A percentile compares a stretch with the other conserved stretches of the same genome.
phyloP scores from a whole-genome alignment of 2,329 filamentous ascomycete genomes.

The Penicillium crustosum region DNA sequence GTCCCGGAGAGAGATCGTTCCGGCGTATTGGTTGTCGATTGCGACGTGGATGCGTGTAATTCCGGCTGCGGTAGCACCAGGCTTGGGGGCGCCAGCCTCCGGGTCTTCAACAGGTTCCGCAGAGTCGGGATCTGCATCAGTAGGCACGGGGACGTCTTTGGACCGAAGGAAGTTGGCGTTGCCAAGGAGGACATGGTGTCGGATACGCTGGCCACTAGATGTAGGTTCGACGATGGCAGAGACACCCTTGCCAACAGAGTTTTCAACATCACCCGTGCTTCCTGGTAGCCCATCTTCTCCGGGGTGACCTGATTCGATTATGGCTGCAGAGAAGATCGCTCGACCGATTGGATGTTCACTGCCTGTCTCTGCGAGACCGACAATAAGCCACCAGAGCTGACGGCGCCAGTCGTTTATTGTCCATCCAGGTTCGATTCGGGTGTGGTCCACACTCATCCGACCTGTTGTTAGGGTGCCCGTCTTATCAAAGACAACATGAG shows the following conservation, averaged over 20 bases:
- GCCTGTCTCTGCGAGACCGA: conserved; percentile 92
- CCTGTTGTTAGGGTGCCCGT: conserved; percentile 92
- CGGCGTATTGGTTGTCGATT: conserved; percentile 77
- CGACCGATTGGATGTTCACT: conserved; percentile 96
- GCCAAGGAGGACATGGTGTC: conserved; percentile 79
- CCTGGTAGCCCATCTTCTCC: conserved; percentile 76
- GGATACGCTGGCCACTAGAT: conserved; percentile 63
- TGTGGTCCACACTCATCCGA: conserved; percentile 86
- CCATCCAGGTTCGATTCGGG: conserved; percentile 69
- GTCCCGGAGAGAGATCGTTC: conserved; percentile 80
- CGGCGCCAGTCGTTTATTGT: conserved; percentile 64
- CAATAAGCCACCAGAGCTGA: conserved; percentile 88
- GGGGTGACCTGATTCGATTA: conserved; percentile 70
- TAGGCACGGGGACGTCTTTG: conserved; percentile 59
- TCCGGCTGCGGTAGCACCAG: conserved; percentile 54
- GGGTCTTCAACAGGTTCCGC: conserved; percentile 19
- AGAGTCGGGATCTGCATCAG: conserved; percentile 40
- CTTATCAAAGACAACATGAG: conserved; percentile 90
- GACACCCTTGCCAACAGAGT: conserved; percentile 80
- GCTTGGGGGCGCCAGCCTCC: conserved; percentile 32
- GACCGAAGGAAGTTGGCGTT: conserved; percentile 75
- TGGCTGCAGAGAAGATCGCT: conserved; percentile 75
- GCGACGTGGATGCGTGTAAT: conserved; percentile 90
- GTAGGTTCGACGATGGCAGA: conserved; percentile 77
- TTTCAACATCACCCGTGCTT: conserved; percentile 79